phyloP scores from a whole-genome alignment of 257 asterid species.

The Orobanche coerulescens region DNA sequence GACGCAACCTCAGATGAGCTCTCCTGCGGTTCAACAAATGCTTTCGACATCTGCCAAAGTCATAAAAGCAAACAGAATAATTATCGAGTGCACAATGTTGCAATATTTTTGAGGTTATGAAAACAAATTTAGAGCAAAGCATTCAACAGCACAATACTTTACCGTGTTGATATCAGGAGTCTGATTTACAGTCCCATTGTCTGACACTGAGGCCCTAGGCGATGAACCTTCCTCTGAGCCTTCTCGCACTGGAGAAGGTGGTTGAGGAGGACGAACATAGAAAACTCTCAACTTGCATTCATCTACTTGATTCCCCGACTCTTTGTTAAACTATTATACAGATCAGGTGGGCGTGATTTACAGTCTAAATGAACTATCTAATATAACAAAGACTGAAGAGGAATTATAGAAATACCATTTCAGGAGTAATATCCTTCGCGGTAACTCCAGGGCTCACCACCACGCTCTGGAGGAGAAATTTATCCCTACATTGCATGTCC shows the following conservation, averaged over 20 bases:
- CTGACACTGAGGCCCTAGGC: conserved; percentile 47
- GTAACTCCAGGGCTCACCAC: conserved; percentile 40
- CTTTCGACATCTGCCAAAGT: conserved; percentile 36
- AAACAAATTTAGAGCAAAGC: not conserved
- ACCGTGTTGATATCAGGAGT: conserved; percentile 31
- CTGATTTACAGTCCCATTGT: conserved; percentile 44
- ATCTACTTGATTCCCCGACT: conserved; percentile 47
- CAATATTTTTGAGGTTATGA: conserved; percentile 8
- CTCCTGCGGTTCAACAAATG: conserved; percentile 30
- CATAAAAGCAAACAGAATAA: conserved; percentile 10
- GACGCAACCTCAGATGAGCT: conserved; percentile 35
- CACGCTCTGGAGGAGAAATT: conserved; percentile 70
- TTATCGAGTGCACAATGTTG: not conserved
- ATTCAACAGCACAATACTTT: not conserved
- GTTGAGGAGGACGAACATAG: conserved; percentile 59
- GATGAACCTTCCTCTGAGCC: conserved; percentile 70
- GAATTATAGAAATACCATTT: conserved; percentile 36
- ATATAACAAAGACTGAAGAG: conserved; percentile 3
- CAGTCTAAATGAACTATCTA: not conserved
- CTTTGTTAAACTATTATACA: conserved; percentile 51
- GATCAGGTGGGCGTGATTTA: conserved; percentile 10
- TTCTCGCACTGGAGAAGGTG: conserved; percentile 74
- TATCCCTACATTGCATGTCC: conserved; percentile 72
- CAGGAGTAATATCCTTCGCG: conserved; percentile 57
- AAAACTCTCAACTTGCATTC: conserved; percentile 70